phyloP scores from a whole-genome alignment of 106 monocot genomes.

The Alisma plantagoaquatica region DNA sequence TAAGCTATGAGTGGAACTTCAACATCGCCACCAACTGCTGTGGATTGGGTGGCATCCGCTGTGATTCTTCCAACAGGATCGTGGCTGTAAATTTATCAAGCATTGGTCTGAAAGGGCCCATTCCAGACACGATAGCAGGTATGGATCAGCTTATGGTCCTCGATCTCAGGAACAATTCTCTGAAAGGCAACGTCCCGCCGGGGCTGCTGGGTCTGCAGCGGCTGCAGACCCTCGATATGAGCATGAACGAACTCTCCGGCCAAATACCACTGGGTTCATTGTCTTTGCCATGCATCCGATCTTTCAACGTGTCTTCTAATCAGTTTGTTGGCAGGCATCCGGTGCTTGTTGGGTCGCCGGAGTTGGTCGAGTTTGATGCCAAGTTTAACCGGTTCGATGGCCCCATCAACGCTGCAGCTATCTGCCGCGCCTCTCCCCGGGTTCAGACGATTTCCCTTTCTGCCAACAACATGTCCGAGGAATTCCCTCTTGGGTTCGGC shows the following conservation, averaged over 20 bases:
- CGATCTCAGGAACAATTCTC: slow-evolving; percentile 44
- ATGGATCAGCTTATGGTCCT: slow-evolving; percentile 38
- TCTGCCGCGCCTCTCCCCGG: slow-evolving; percentile 37
- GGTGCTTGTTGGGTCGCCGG: slow-evolving; percentile 24
- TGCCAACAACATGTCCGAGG: slow-evolving; percentile 33
- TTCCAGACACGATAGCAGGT: slow-evolving; percentile 34
- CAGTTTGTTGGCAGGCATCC: slow-evolving; percentile 50
- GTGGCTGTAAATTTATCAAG: slow-evolving; percentile 43
- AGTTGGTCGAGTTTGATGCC: slow-evolving; percentile 34
- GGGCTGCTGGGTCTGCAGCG: slow-evolving; percentile 28
- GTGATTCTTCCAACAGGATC: slow-evolving; percentile 24
- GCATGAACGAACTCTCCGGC: slow-evolving; percentile 49
- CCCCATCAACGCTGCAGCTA: slow-evolving; percentile 21
- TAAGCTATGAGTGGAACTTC: slow-evolving; percentile 7
- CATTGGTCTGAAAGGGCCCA: slow-evolving; percentile 30
- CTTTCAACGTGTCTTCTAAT: slow-evolving; percentile 68
- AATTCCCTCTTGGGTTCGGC: slow-evolving; percentile 61
- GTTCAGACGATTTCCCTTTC: slow-evolving; percentile 43
- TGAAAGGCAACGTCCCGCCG: slow-evolving; percentile 38
- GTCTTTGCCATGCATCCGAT: slow-evolving; percentile 36
- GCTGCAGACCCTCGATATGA: slow-evolving; percentile 51
- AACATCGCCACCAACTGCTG: slow-evolving; percentile 18
- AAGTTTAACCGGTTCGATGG: slow-evolving; percentile 47
- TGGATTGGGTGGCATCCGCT: slow-evolving; percentile 22
- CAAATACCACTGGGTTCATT: slow-evolving; percentile 12